Conservation (phyloP, 345 rosid species). For the Moricandia moricandioides region DNA sequence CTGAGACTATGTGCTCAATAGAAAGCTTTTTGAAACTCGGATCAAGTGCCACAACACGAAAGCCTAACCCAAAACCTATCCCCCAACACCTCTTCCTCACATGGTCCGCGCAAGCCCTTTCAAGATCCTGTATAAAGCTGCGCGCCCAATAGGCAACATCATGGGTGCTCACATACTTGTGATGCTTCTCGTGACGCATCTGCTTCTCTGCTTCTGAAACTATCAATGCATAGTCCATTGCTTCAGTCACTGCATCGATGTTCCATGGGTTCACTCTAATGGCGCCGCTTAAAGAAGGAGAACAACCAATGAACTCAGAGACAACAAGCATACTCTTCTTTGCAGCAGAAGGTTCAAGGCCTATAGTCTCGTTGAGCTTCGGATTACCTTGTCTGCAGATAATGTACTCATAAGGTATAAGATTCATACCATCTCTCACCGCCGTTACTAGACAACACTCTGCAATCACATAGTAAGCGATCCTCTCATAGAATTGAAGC, state of each 20-base stretch:
- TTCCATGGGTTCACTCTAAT: constrained; percentile 96
- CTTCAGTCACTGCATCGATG: constrained; percentile 81
- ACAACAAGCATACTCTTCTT: constrained; percentile 93
- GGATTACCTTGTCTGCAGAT: constrained; percentile 82
- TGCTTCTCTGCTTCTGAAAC: constrained; percentile 76
- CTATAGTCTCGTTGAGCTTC: constrained; percentile 55
- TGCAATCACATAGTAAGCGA: constrained; percentile 86
- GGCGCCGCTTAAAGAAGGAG: constrained; percentile 89
- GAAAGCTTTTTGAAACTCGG: constrained; percentile 87
- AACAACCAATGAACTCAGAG: constrained; percentile 91
- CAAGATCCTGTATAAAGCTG: constrained; percentile 93
- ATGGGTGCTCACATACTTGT: constrained; percentile 85
- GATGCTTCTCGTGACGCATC: constrained; percentile 88
- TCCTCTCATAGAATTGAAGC: constrained; percentile 82
- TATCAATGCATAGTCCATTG: constrained; percentile 74
- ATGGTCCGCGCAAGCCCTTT: constrained; percentile 83
- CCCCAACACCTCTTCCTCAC: constrained; percentile 88
- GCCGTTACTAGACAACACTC: constrained; percentile 97
- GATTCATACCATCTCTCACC: constrained; percentile 95
- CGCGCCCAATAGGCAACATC: constrained; percentile 95
- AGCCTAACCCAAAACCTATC: constrained; percentile 88
- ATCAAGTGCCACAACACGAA: constrained; percentile 85
- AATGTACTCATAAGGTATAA: constrained; percentile 86
- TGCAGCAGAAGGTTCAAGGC: constrained; percentile 41
- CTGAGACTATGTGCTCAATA: constrained; percentile 82